Conservation (phyloP, 1,284 basidiomycete species). For the Leccinum subfulvum region DNA sequence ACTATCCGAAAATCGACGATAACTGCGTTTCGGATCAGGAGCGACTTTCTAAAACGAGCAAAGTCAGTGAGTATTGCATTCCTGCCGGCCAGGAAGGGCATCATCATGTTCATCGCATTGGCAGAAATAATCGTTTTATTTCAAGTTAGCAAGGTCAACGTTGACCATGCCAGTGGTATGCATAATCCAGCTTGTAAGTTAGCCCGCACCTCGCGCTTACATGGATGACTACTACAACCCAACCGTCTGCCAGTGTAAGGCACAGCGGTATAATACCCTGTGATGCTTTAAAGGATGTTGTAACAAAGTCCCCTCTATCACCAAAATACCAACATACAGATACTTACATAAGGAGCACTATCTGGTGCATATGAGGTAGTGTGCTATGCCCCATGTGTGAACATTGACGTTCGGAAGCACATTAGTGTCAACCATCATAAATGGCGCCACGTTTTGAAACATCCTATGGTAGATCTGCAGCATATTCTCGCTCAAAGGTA, state of each 20-base stretch:
- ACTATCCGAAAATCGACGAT: too few species aligned
- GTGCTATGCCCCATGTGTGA: not conserved
- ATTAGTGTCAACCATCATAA: conserved; percentile 43
- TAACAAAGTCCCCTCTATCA: too few species aligned
- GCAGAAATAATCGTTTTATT: not conserved
- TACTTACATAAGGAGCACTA: not conserved
- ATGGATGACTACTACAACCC: not conserved
- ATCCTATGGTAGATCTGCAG: conserved; percentile 42
- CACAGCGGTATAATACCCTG: not conserved
- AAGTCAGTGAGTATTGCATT: not conserved
- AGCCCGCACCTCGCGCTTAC: not conserved
- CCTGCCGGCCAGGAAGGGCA: not conserved
- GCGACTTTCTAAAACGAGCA: not conserved
- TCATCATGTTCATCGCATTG: not conserved
- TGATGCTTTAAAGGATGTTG: not conserved
- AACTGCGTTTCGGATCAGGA: not conserved
- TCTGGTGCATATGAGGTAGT: not conserved
- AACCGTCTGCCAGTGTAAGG: not conserved
- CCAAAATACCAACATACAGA: not conserved
- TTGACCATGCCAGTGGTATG: not conserved
- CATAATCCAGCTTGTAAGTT: not conserved
- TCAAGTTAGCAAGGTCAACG: not conserved
- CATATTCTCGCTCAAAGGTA: not conserved
- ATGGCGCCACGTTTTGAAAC: conserved; percentile 51
- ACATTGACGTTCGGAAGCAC: not conserved